These are phyloP conservation scores for Rhododendron vialii DNA, from an alignment of 148 eudicot genomes.

Conservation along the genomic window DNA sequence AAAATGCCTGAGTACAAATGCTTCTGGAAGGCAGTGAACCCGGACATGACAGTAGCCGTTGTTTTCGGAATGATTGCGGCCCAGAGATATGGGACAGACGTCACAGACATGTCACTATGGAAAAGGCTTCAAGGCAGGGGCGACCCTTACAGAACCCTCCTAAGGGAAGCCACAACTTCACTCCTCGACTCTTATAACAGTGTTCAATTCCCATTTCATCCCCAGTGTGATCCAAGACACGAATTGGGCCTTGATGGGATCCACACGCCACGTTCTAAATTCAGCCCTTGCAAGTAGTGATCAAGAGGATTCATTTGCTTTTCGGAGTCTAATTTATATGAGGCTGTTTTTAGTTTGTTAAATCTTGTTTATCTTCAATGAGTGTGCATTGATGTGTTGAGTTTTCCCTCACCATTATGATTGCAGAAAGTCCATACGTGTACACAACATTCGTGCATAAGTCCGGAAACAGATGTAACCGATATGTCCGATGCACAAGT, in stretches of 20 bases:
- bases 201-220: constrained; percentile 50
- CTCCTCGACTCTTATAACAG: constrained; percentile 78
- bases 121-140: constrained; percentile 57
- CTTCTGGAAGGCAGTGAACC: constrained; percentile 63
- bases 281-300: constrained; percentile 50
- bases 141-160: constrained; percentile 71
- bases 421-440: neutral
- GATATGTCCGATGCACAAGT: neutral
- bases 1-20: constrained; percentile 64
- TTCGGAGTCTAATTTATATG: neutral
- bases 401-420: neutral
- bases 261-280: constrained; percentile 44
- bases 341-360: neutral
- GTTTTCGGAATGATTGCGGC: constrained; percentile 66
- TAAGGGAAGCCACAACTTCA: constrained; percentile 75
- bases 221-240: constrained; percentile 42
- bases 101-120: constrained; percentile 38
- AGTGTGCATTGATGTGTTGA: neutral
- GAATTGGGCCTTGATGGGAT: constrained; percentile 52
- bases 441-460: neutral
- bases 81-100: constrained; percentile 40
- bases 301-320: neutral
- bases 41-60: constrained; percentile 53
- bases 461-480: neutral
- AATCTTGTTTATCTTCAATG: neutral